Conservation (phyloP, 108 stramenopile species). For the Skeletonema menzelii region DNA sequence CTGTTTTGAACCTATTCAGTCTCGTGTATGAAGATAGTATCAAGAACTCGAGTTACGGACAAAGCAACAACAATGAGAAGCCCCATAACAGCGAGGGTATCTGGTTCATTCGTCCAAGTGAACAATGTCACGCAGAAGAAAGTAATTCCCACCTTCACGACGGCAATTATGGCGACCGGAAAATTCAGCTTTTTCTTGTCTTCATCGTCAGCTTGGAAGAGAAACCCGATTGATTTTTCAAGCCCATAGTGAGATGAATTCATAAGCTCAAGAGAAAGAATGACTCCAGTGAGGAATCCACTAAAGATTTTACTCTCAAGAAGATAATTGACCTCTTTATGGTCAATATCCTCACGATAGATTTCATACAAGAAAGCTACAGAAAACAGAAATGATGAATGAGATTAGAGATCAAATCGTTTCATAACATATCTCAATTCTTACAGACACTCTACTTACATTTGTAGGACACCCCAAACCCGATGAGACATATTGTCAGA, state of each 20-base stretch:
- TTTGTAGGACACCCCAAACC: constrained; percentile 22
- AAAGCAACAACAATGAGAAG: background rate
- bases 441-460: background rate
- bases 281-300: background rate
- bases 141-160: background rate
- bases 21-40: background rate
- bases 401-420: background rate
- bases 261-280: constrained; percentile 22
- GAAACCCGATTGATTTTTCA: background rate
- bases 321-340: background rate
- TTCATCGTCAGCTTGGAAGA: background rate
- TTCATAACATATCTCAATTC: background rate
- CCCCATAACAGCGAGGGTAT: background rate
- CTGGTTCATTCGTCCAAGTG: background rate
- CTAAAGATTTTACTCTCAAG: background rate
- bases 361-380: background rate
- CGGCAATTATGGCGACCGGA: background rate
- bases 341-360: background rate
- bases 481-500: constrained; percentile 11
- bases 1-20: too few relatives aligned
- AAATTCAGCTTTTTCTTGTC: background rate
- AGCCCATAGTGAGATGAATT: background rate
- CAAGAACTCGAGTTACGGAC: constrained; percentile 1
- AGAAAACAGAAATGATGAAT: background rate
- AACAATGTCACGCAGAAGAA: background rate